Base-by-base conservation (phyloP, 257 asterid species). In the Pogostemon cablin region DNA sequence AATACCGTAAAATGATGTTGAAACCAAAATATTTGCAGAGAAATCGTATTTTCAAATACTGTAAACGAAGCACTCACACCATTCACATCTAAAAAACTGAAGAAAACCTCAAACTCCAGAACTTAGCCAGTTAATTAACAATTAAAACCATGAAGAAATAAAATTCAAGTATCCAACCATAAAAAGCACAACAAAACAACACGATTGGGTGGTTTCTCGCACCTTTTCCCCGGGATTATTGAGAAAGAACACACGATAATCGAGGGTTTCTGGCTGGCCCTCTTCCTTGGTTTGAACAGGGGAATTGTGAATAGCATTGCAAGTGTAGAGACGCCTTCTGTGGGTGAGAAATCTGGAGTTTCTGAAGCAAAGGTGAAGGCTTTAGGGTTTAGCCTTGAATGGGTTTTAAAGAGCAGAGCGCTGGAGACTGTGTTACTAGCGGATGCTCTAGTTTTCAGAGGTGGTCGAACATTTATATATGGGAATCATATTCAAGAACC, bases 141-240 rank as follows among this genome's bases (percentile, higher is more conserved):
- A 56, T 3, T 35, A 37, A 52, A 56, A 48, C 38, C 15, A 52
- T 46, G 40, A 20, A 67, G 17, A 17, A 75, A 64, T 3, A 40
- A 61, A 50, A 44, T 25, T 53, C 25, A 68, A 68, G 46, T 43
- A 52, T 35, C 10, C 65, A n/a, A 17, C 32, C 32, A 12, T 5
- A 15, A 62, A 11, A 44, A 52, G 10, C 32, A 32, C 68, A 0
- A 62, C 2, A 34, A 12, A 49, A 32, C 10, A 0, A 57, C 52
- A 44, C 3, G 9, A 69, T 43, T 20, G 2, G 34, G 11, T 17
- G 62, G 55, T 10, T 40, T 17, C 2, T 0, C 6, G 3, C 38
- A 91, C 98, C 98, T 86, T 93, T 81, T 89, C 91, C 65, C 96
- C 98, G 0, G 92, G 85, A 74, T 84, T 80, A 65, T 91, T 97